Conservation (phyloP, 192 early-diverging fungal species). For the Coemansia brasiliensis region DNA sequence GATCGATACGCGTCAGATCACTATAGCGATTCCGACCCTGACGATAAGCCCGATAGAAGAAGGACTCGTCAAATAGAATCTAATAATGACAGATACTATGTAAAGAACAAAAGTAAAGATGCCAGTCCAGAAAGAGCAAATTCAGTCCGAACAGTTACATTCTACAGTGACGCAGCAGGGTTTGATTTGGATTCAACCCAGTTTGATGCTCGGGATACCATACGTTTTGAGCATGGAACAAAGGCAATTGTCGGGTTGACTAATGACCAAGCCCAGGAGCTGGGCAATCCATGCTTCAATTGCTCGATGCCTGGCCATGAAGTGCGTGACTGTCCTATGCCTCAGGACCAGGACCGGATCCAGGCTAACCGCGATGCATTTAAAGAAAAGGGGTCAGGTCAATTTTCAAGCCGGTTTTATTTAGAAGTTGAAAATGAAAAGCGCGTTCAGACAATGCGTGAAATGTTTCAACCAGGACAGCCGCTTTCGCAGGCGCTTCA, state of each 20-base stretch:
- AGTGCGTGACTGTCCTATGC: slow-evolving; percentile 37
- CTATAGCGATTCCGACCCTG: slow-evolving; percentile 1
- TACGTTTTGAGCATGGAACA: slow-evolving; percentile 28
- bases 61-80: not conserved
- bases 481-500: slow-evolving; percentile 33
- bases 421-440: slow-evolving; percentile 32
- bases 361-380: slow-evolving; percentile 35
- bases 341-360: slow-evolving; percentile 23
- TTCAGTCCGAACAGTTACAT: not conserved
- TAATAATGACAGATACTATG: not conserved
- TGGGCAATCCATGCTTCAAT: slow-evolving; percentile 51
- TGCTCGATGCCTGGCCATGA: slow-evolving; percentile 46
- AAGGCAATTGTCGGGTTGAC: slow-evolving; percentile 27
- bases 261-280: slow-evolving; percentile 7
- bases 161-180: slow-evolving; percentile 27
- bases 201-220: slow-evolving; percentile 7
- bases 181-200: slow-evolving; percentile 33
- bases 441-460: slow-evolving; percentile 29
- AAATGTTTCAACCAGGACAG: slow-evolving; percentile 30
- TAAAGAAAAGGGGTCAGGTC: slow-evolving; percentile 18
- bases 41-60: not conserved
- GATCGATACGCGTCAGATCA: not conserved
- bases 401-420: slow-evolving; percentile 36
- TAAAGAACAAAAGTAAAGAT: not conserved
- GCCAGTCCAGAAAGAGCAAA: not conserved